These are phyloP conservation scores for Pseudocohnilembus persalinus DNA, from an alignment of 169 alveolate species.

Conservation along the genomic window DNA sequence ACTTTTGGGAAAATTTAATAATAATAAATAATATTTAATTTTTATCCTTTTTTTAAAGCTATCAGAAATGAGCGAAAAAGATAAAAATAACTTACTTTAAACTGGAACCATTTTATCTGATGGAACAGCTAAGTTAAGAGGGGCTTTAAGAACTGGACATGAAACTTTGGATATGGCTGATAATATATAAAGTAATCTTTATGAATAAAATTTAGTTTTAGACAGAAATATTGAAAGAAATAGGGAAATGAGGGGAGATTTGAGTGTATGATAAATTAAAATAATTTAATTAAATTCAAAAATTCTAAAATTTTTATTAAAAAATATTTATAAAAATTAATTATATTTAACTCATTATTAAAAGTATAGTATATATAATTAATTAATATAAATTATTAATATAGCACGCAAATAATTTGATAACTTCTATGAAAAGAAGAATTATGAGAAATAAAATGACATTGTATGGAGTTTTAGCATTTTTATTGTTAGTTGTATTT, in stretches of 20 bases:
- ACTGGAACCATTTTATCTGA: neutral
- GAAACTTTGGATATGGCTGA: neutral
- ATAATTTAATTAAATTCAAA: too few relatives aligned
- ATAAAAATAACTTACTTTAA: too few relatives aligned
- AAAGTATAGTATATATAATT: too few relatives aligned
- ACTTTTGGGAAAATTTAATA: neutral
- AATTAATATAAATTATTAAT: too few relatives aligned
- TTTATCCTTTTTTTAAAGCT: neutral
- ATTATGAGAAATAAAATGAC: too few relatives aligned
- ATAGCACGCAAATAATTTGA: neutral
- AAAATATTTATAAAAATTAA: too few relatives aligned
- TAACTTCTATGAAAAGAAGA: neutral
- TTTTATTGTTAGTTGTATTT: neutral
- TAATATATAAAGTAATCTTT: too few relatives aligned
- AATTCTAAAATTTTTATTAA: too few relatives aligned
- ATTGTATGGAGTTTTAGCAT: neutral
- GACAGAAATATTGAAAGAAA: neutral
- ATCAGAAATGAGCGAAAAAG: neutral
- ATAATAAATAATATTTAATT: too few relatives aligned
- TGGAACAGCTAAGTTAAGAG: neutral
- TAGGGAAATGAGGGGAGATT: neutral
- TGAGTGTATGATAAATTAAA: too few relatives aligned
- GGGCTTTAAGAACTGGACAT: neutral
- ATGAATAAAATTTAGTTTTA: too few relatives aligned
- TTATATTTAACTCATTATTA: too few relatives aligned